phyloP scores from a whole-genome alignment of 805 yeast genomes.

The Kuraishia cidri region DNA sequence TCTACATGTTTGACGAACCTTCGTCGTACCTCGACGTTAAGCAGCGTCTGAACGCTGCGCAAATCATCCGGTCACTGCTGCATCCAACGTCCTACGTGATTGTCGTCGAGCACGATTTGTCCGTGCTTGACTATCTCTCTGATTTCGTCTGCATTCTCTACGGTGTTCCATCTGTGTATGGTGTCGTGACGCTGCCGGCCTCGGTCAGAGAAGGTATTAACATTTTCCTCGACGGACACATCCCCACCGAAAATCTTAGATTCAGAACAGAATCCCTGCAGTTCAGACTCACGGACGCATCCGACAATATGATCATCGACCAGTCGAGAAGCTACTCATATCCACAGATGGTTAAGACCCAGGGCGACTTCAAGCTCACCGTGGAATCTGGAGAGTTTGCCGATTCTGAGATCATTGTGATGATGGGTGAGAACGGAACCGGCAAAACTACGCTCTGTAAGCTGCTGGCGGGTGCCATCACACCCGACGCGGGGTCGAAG shows the following conservation, averaged over 20 bases:
- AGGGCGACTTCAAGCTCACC: slow-evolving; percentile 87
- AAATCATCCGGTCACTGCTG: slow-evolving; percentile 81
- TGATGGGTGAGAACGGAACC: slow-evolving; percentile 99
- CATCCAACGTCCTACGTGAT: slow-evolving; percentile 76
- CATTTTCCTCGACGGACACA: slow-evolving; percentile 96
- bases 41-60: slow-evolving; percentile 97
- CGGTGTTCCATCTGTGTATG: slow-evolving; percentile 98
- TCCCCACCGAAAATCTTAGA: slow-evolving; percentile 93
- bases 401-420: slow-evolving; percentile 92
- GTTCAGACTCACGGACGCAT: slow-evolving; percentile 86
- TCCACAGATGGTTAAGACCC: slow-evolving; percentile 80
- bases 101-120: slow-evolving; percentile 97
- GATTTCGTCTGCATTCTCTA: slow-evolving; percentile 95
- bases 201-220: slow-evolving; percentile 99
- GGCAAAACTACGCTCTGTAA: slow-evolving; percentile 98
- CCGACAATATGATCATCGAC: slow-evolving; percentile 67
- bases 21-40: slow-evolving; percentile 97
- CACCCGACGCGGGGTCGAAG: slow-evolving; percentile 74
- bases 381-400: slow-evolving; percentile 87
- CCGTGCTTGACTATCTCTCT: slow-evolving; percentile 93
- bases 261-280: slow-evolving; percentile 95
- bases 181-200: slow-evolving; percentile 95
- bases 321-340: slow-evolving; percentile 71
- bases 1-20: slow-evolving; percentile 99
- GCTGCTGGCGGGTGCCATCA: slow-evolving; percentile 85